These are phyloP conservation scores for Nicotiana sylvestris DNA, from an alignment of 257 asterid genomes.

Conservation along the genomic window DNA sequence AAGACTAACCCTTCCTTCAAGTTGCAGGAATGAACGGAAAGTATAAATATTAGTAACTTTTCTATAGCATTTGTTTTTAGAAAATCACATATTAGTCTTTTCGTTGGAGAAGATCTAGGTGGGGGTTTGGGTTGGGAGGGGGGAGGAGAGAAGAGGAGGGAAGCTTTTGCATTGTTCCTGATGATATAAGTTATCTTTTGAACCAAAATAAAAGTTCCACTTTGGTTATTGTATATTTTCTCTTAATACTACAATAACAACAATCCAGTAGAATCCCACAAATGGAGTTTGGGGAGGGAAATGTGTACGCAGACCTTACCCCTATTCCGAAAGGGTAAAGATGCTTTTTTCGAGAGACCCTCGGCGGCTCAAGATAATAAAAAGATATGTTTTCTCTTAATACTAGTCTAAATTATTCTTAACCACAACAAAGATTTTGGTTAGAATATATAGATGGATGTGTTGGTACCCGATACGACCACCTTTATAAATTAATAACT, in stretches of 20 bases:
- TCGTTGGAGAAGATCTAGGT: background rate
- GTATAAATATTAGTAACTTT: too few relatives aligned
- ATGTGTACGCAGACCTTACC: too few relatives aligned
- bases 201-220: background rate
- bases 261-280: too few relatives aligned
- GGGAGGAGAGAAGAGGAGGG: too few relatives aligned
- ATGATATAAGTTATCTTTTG: background rate
- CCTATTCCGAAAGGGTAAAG: too few relatives aligned
- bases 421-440: constrained; percentile 6
- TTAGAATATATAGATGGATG: background rate
- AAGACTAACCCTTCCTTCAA: too few relatives aligned
- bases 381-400: background rate
- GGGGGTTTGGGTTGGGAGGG: too few relatives aligned
- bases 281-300: too few relatives aligned
- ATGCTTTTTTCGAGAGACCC: too few relatives aligned
- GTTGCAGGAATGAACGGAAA: too few relatives aligned
- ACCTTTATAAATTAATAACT: background rate
- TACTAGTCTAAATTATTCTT: background rate
- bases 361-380: too few relatives aligned
- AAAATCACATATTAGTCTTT: background rate
- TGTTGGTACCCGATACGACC: background rate
- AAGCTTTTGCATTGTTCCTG: background rate
- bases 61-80: background rate
- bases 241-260: background rate
- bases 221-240: constrained; percentile 12